Percentiles rank a stretch among this genome's conserved stretches.
These are phyloP conservation scores for Oryza rufipogon DNA, from an alignment of 176 grass and related monocot species.

Conservation along the genomic window DNA sequence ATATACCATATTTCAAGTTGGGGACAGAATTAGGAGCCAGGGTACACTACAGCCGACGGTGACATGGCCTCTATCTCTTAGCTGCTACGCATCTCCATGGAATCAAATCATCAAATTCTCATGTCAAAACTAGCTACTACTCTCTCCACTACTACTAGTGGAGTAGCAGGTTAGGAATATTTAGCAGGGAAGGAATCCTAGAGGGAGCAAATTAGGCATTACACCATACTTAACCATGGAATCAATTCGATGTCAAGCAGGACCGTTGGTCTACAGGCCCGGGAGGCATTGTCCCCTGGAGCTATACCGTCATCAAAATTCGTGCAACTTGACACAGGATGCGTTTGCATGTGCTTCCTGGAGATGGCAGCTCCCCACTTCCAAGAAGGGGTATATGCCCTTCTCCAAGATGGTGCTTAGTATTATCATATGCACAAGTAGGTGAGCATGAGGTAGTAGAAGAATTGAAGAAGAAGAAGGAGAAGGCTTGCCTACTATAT, in stretches of 20 bases:
- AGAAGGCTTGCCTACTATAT: slow-evolving; percentile 31
- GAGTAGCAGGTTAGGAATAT: no score
- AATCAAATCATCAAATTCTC: neutral
- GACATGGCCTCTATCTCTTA: slow-evolving; percentile 15
- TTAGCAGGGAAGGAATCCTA: slow-evolving; percentile 20
- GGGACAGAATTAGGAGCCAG: neutral
- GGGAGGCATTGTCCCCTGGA: slow-evolving; percentile 46
- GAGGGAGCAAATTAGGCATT: neutral
- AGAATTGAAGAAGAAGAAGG: neutral
- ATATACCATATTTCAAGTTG: slow-evolving; percentile 11
- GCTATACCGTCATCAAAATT: slow-evolving; percentile 22
- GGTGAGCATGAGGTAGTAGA: neutral
- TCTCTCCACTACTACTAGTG: no score
- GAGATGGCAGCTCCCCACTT: slow-evolving; percentile 34
- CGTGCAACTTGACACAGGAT: slow-evolving; percentile 29
- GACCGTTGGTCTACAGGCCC: slow-evolving; percentile 41
- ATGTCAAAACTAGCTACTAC: neutral
- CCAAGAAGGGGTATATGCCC: slow-evolving; percentile 43
- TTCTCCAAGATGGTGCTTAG: slow-evolving; percentile 21
- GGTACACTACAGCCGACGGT: slow-evolving; percentile 27
- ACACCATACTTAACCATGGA: neutral
- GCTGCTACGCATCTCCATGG: no score
- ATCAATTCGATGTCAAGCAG: slow-evolving; percentile 33
- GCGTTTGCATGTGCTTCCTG: slow-evolving; percentile 35
- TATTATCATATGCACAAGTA: slow-evolving; percentile 41